Percentiles rank a stretch among this genome's conserved stretches.
Evolutionary conservation across 2,329 filamentous ascomycete genomes (phyloP).

Genomic region (Phaeosphaeria sp.): DNA sequence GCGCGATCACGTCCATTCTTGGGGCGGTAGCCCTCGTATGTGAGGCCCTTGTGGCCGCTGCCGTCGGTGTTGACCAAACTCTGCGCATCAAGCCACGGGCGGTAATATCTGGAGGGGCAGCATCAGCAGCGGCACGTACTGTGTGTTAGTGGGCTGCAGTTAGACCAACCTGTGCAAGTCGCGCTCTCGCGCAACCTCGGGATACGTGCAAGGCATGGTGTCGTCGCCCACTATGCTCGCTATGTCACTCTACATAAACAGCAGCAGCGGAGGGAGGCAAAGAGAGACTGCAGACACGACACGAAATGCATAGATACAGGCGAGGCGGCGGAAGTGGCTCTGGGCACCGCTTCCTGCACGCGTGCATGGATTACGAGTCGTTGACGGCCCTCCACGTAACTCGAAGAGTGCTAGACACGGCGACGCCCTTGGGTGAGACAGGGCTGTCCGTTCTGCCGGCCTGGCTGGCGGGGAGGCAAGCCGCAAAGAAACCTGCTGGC

Average conservation of each 20-base stretch:
- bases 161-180: slow-evolving; percentile 35
- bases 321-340: not conserved
- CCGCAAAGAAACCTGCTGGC: not conserved
- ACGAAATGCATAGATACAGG: not conserved
- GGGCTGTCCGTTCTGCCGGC: not conserved
- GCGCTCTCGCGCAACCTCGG: slow-evolving; percentile 35
- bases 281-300: not conserved
- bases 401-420: not conserved
- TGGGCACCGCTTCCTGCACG: not conserved
- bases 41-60: slow-evolving; percentile 31
- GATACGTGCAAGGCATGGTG: slow-evolving; percentile 23
- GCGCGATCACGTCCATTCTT: slow-evolving; percentile 33
- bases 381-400: not conserved
- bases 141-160: not conserved
- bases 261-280: not conserved
- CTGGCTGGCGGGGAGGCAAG: too few relatives aligned
- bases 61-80: slow-evolving; percentile 37
- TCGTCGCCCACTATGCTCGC: not conserved
- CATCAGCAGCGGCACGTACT: slow-evolving; percentile 7
- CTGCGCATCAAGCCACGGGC: slow-evolving; percentile 46
- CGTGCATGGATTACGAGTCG: not conserved
- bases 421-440: not conserved
- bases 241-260: not conserved
- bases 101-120: slow-evolving; percentile 36
- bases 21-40: slow-evolving; percentile 30